A percentile compares a stretch with the other conserved stretches of the same genome.
These are phyloP conservation scores for Exobasidium cylindrosporum DNA, from an alignment of 1,284 basidiomycete species.

Conservation along the genomic window DNA sequence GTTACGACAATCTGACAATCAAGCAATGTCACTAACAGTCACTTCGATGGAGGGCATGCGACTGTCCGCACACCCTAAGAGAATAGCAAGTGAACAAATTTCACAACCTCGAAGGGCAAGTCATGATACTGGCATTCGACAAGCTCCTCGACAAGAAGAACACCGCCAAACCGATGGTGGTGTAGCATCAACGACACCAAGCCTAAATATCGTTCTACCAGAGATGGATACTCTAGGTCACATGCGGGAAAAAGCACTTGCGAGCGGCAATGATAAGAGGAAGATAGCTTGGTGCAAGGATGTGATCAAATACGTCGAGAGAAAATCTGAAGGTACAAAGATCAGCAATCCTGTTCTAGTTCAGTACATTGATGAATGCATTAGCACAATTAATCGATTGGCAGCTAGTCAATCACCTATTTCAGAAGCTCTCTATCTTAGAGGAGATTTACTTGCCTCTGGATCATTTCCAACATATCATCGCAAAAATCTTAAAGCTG, in stretches of 20 bases:
- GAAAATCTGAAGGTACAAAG: conserved; percentile 37
- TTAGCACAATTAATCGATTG: conserved; percentile 31
- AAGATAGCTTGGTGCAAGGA: conserved; percentile 74
- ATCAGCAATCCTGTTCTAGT: conserved; percentile 67
- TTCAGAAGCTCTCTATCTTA: conserved; percentile 72
- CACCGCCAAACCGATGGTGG: no score
- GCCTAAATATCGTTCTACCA: conserved; percentile 39
- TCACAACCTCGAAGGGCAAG: background rate
- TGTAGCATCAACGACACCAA: conserved; percentile 2
- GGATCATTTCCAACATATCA: conserved; percentile 61
- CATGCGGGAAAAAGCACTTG: conserved; percentile 30
- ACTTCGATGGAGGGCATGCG: background rate
- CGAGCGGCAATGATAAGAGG: conserved; percentile 60
- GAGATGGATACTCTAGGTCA: conserved; percentile 36
- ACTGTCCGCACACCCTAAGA: background rate
- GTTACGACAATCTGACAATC: background rate
- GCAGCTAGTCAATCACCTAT: conserved; percentile 57
- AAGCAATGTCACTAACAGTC: background rate
- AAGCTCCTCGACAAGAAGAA: background rate
- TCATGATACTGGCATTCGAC: background rate
- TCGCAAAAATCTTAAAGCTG: conserved; percentile 68
- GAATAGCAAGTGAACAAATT: background rate
- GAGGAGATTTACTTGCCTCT: conserved; percentile 68
- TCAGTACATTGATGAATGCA: conserved; percentile 66
- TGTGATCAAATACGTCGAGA: conserved; percentile 73